Base-by-base conservation (phyloP, 1,284 basidiomycete species). In the Heimioporus retisporus region DNA sequence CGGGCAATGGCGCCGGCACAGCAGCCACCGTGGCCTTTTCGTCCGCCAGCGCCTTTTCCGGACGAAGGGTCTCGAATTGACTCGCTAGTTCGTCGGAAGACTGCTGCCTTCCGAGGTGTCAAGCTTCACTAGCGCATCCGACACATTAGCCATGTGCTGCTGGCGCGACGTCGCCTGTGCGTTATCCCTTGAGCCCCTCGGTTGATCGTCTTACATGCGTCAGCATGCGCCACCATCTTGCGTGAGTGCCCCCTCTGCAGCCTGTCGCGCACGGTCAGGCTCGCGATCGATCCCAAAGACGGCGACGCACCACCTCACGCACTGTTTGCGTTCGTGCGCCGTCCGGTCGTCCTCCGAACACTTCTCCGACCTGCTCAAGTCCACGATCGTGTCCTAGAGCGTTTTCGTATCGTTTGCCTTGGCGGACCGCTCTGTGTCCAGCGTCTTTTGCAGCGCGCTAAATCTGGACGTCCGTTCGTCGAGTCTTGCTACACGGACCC, bases 171-270 rank as follows among this genome's bases (percentile, higher is more conserved):
- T 74, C 8, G 80, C 76, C 72, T 90, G 89, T 15, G 84, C 79
- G 82, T 59, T 94, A 88, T 65, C 87, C 83, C 77, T 91, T 92
- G 67, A 95, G 82, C 18, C 79, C 81, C 23, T 35, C 35, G 35
- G 6, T 92, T 88, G 23, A 94, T 84, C 13, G 83, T 73, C 80
- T 94, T 94, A 82, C 96, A 91, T 3, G 93, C 86, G 60, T 95
- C 91, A 0, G 94, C 95, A 77, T 96, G 95, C 2, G 92, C 84
- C 35, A 96, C 80, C n/a, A 96, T 86, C 75, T 96, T 93, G 51
- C 90, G 85, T 23, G 91, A 87, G 72, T 96, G 96, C 65, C 92
- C 92, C 90, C 77, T 96, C 93, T 2, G 94, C 93, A 70, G 90
- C 87, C 88, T 94, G 64, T 2, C 21, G 23, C 42, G 8, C 21